Evolutionary conservation across 345 rosid genomes (phyloP).

Genomic region (Erysimum cheiranthoides): DNA sequence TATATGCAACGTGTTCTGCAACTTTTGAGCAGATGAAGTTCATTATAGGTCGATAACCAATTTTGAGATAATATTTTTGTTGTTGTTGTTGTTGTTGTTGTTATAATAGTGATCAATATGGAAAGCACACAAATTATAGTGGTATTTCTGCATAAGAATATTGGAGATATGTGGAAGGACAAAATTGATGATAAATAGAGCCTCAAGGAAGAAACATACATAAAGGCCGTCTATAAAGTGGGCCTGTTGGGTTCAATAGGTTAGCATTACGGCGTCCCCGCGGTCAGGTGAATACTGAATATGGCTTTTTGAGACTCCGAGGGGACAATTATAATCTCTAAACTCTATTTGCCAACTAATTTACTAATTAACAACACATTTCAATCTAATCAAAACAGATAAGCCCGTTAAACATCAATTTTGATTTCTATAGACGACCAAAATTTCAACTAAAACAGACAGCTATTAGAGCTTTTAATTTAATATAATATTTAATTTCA

Average conservation of each 20-base stretch:
- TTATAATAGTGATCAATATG: background rate
- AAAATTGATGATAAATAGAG: background rate
- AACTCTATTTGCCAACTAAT: conserved; percentile 35
- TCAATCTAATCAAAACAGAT: conserved; percentile 29
- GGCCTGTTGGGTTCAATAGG: background rate
- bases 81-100: no score
- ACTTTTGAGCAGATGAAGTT: background rate
- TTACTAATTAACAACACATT: conserved; percentile 12
- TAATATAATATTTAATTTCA: background rate
- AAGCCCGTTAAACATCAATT: conserved; percentile 1
- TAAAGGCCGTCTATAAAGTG: background rate
- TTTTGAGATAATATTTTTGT: no score
- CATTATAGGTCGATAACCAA: background rate
- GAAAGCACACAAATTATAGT: background rate
- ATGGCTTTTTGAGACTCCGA: conserved; percentile 29
- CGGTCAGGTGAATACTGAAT: conserved; percentile 1
- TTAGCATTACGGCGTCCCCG: background rate
- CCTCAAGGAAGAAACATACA: conserved; percentile 2
- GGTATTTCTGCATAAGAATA: background rate
- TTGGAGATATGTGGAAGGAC: background rate
- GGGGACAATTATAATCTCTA: conserved; percentile 25
- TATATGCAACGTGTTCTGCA: no score
- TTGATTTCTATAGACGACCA: conserved; percentile 20
- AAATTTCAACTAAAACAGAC: background rate
- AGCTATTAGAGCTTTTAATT: background rate